phyloP scores from a whole-genome alignment of 2,329 filamentous ascomycete species.

The Sporothrix pseudoabietina region DNA sequence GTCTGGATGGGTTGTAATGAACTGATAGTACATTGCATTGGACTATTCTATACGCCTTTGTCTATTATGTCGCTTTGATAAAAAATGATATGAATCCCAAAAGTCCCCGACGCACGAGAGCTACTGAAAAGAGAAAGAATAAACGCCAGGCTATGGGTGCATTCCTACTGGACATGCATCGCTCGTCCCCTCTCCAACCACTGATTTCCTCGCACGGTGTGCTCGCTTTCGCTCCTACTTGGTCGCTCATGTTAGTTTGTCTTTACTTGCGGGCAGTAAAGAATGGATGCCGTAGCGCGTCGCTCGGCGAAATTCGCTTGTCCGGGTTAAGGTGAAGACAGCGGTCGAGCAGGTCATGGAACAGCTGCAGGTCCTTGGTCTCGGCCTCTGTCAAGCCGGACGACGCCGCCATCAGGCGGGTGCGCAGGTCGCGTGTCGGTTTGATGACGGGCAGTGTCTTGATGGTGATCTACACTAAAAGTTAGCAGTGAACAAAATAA shows the following conservation, averaged over 20 bases:
- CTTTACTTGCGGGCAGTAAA: conserved; percentile 55
- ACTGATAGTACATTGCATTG: not conserved
- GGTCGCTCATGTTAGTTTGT: too few relatives aligned
- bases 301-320: conserved; percentile 81
- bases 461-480: conserved; percentile 59
- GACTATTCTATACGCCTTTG: not conserved
- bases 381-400: conserved; percentile 74
- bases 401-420: conserved; percentile 73
- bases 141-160: not conserved
- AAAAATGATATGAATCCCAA: not conserved
- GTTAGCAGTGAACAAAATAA: not conserved
- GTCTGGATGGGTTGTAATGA: not conserved
- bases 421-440: conserved; percentile 78
- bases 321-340: conserved; percentile 90
- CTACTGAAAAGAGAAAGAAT: not conserved
- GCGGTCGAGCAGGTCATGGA: conserved; percentile 84
- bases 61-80: not conserved
- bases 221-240: not conserved
- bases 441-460: conserved; percentile 71
- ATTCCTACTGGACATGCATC: not conserved
- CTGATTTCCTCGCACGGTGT: too few relatives aligned
- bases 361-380: conserved; percentile 75
- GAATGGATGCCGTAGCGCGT: conserved; percentile 88
- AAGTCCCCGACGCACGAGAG: not conserved
- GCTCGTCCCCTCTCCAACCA: not conserved